These are phyloP conservation scores for Saturnispora sanitii DNA, from an alignment of 805 yeast genomes.

Conservation along the genomic window DNA sequence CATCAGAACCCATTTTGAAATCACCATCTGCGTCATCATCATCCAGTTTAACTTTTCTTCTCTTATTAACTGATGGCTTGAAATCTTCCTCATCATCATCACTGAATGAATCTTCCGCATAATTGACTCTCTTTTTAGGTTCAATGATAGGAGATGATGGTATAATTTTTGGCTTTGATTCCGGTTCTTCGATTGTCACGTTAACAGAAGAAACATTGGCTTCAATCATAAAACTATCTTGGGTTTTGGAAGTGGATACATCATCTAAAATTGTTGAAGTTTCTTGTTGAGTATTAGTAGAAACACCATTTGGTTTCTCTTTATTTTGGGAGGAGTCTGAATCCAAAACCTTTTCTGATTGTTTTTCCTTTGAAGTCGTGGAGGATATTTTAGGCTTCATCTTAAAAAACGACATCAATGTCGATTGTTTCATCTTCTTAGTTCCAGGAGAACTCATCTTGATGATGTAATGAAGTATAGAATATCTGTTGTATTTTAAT, in stretches of 20 bases:
- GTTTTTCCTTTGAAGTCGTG: background rate
- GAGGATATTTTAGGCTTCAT: conserved; percentile 1
- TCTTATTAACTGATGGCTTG: conserved; percentile 1
- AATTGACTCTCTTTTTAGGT: conserved; percentile 13
- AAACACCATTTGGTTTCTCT: background rate
- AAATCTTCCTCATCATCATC: conserved; percentile 15
- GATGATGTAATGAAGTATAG: background rate
- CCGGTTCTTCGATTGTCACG: conserved; percentile 9
- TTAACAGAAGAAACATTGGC: conserved; percentile 9
- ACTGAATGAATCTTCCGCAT: conserved; percentile 16
- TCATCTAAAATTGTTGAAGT: too few relatives aligned
- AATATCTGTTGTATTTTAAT: too few relatives aligned
- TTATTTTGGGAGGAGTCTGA: conserved; percentile 1
- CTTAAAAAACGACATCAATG: conserved; percentile 25
- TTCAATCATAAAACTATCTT: too few relatives aligned
- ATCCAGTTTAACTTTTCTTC: conserved; percentile 12
- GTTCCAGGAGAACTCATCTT: conserved; percentile 9
- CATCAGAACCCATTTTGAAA: conserved; percentile 15
- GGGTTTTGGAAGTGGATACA: too few relatives aligned
- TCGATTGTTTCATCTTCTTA: conserved; percentile 21
- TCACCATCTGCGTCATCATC: conserved; percentile 19
- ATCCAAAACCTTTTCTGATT: background rate
- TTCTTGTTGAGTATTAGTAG: too few relatives aligned
- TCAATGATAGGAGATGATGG: conserved; percentile 17
- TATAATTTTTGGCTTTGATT: conserved; percentile 9